Evolutionary conservation across 164 flowering plant species (phyloP).

Genomic region (Hamamelis virginiana): DNA sequence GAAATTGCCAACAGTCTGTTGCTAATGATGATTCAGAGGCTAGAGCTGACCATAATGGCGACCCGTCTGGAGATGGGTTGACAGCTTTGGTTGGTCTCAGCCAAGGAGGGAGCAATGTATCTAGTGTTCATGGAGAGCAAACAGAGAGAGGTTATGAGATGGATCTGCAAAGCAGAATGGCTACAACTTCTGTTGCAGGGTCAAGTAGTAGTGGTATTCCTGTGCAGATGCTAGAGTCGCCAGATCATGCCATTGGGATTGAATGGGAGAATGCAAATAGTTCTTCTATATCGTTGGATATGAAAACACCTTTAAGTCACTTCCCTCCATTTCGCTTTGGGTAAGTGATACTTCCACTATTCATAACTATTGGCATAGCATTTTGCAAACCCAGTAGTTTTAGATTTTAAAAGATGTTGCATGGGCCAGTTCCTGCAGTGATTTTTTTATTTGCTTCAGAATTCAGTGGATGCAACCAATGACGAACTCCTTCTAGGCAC

Average conservation of each 20-base stretch:
- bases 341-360: slow-evolving; percentile 39
- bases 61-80: slow-evolving; percentile 84
- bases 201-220: slow-evolving; percentile 50
- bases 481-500: not conserved
- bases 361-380: not conserved
- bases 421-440: not conserved
- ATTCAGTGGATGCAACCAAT: not conserved
- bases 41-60: slow-evolving; percentile 74
- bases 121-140: slow-evolving; percentile 52
- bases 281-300: slow-evolving; percentile 76
- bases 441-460: too few species aligned
- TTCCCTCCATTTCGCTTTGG: slow-evolving; percentile 99
- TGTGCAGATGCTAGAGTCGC: slow-evolving; percentile 63
- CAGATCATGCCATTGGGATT: slow-evolving; percentile 52
- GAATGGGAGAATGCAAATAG: slow-evolving; percentile 74
- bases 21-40: slow-evolving; percentile 85
- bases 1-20: slow-evolving; percentile 73
- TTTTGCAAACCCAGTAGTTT: not conserved
- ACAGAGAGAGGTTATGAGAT: slow-evolving; percentile 54
- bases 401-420: not conserved
- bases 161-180: slow-evolving; percentile 43
- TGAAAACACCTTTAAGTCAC: slow-evolving; percentile 88
- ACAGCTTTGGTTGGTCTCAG: slow-evolving; percentile 92
- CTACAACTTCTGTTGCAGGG: slow-evolving; percentile 46
- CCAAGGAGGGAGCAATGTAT: slow-evolving; percentile 57